Conservation (phyloP, 768 basidiomycete species). For the Mrakia frigida region DNA sequence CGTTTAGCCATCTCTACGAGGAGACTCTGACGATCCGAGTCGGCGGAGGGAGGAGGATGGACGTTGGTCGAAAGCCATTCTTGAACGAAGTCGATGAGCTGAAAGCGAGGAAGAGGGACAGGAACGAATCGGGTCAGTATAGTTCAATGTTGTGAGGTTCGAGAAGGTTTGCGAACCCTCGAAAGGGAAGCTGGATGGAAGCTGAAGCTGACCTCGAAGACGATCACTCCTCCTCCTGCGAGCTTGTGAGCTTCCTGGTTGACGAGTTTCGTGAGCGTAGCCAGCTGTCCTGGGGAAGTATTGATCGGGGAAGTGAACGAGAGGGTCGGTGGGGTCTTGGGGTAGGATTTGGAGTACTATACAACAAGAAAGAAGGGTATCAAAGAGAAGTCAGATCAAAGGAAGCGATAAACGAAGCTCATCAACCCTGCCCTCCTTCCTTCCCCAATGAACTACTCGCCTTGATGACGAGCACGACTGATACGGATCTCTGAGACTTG, state of each 20-base stretch:
- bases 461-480: conserved; percentile 29
- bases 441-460: neutral
- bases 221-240: conserved; percentile 20
- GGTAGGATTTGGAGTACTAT: conserved; percentile 30
- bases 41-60: neutral
- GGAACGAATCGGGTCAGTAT: neutral
- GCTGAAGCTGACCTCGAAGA: conserved; percentile 20
- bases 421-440: neutral
- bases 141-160: no score
- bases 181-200: neutral
- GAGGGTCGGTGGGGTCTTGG: conserved; percentile 21
- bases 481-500: neutral
- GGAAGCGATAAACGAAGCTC: neutral
- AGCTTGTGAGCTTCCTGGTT: conserved; percentile 11
- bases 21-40: conserved; percentile 17
- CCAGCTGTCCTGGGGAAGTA: neutral
- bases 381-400: neutral
- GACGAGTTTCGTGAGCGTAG: conserved; percentile 17
- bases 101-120: neutral
- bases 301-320: conserved; percentile 16
- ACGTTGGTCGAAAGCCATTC: neutral
- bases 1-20: conserved; percentile 18
- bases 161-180: neutral
- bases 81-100: conserved; percentile 1
- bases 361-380: neutral